phyloP scores from a whole-genome alignment of 441 rosid genomes.

The Breynia disticha region DNA sequence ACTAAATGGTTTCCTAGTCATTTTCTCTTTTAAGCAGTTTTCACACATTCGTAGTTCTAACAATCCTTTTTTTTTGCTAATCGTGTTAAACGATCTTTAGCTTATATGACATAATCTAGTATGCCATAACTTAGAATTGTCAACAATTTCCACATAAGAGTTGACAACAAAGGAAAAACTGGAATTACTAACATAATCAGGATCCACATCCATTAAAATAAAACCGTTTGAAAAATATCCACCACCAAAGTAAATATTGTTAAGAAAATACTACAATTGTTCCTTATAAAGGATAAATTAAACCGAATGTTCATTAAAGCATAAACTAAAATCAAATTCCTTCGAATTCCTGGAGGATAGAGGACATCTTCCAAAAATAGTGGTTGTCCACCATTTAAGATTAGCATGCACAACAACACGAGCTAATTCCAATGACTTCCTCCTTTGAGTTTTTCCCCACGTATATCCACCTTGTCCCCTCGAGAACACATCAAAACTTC shows the following conservation, averaged over 20 bases:
- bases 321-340: background rate
- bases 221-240: background rate
- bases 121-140: background rate
- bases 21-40: background rate
- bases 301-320: background rate
- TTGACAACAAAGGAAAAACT: background rate
- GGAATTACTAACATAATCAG: too few species aligned
- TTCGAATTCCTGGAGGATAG: background rate
- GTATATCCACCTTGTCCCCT: background rate
- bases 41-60: background rate
- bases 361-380: background rate
- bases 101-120: background rate
- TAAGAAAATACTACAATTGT: background rate
- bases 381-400: background rate
- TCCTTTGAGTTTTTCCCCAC: background rate
- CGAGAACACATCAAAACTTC: background rate
- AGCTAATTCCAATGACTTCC: background rate
- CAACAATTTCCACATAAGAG: background rate
- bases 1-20: constrained; percentile 5
- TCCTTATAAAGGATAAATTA: background rate
- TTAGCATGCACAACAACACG: background rate
- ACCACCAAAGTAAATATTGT: background rate
- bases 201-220: background rate
- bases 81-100: background rate
- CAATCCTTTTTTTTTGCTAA: too few species aligned